Base-by-base conservation (phyloP, 345 rosid genomes). In the Angophora floribunda region DNA sequence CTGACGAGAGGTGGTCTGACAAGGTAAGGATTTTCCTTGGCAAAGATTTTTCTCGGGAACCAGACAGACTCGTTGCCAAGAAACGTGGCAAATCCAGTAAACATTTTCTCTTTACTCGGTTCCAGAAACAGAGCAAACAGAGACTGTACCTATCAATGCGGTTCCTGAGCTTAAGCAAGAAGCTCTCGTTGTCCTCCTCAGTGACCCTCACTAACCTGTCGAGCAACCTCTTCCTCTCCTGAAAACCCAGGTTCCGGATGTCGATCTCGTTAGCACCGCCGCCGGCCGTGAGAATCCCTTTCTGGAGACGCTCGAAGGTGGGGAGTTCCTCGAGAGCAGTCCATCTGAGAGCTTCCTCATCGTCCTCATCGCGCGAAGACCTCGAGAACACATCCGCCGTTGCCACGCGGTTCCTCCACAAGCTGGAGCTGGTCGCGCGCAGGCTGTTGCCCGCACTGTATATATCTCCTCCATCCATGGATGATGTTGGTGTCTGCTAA, bases 311-410 rank as follows among this genome's bases (percentile, higher is more conserved):
- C 44, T 89, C 88, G 17, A 85, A 87, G 24, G 96, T 94, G 1
- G 96, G 96, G 19, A 94, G 91, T 88, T 82, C 93, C 92, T 94
- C 95, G 6, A 94, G 89, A 16, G 95, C 96, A 17, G 95, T 95
- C 95, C 96, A 94, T 85, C 70, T 91, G 22, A 94, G 90, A 44
- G 95, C 95, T 55, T 93, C 94, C 65, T 93, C 95, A 52, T 93
- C 95, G 51, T 93, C 94, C 85, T 93, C 95, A 5, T 91, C 92
- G 47, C 92, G 75, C 1, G 88, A 89, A 1, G 96, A 94, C 79
- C 86, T 86, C 36, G 93, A 92, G 49, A 93, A 94, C 4, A 51
- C 93, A 2, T 92, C 92, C 63, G 7, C 17, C 19, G 57, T 78
- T 13, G 17, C 80, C 30, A 5, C 3, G 2, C 13, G 78, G 85